Base-by-base conservation (phyloP, 768 basidiomycete species). In the Strobilomyces echinocephalus region DNA sequence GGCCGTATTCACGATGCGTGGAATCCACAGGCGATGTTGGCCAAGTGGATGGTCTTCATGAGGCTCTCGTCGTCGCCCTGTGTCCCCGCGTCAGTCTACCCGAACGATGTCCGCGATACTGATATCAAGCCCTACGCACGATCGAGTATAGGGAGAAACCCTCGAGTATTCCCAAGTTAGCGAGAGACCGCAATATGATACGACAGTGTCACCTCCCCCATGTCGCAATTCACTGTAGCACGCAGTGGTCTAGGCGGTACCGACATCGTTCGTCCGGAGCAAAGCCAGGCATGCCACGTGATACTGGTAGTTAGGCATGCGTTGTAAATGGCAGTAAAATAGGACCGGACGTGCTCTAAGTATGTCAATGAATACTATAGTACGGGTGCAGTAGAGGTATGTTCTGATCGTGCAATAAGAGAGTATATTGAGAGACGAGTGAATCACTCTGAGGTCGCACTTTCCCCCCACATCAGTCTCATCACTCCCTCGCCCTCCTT, bases 1-100 rank as follows among this genome's bases (percentile, higher is more conserved):
- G 9, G 9, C 30, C 6, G 30, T 39, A 30, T 64, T 55, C 34
- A 83, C 80, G 80, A 81, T 20, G 81, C 84, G 60, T 87, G 85
- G 55, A 84, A 85, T 7, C 85, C 84, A 60, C 84, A 87, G 0
- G 85, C 85, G 14, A 85, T 71, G 54, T 85, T 83, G 0, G 82
- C 81, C 15, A 82, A 69, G 58, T 83, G 79, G 31, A 84, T 80
- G 11, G 75, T 78, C 49, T 76, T 72, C 79, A 81, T 80, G 40
- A 82, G 72, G 10, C 68, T 67, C 51, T 76, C 77, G 33, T 82
- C 81, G 34, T 82, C 77, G 9, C 74, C 76, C 80, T 81, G 39
- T 42, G 31, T 24, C 21, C 18, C 8, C 2, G 30, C 10, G 4
- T 53, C 43, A 39, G 12, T 52, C 6, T 6, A n/a, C 26, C 8